Base-by-base conservation (phyloP, 2,329 filamentous ascomycete species). In the Torrubiella hemipterigena region DNA sequence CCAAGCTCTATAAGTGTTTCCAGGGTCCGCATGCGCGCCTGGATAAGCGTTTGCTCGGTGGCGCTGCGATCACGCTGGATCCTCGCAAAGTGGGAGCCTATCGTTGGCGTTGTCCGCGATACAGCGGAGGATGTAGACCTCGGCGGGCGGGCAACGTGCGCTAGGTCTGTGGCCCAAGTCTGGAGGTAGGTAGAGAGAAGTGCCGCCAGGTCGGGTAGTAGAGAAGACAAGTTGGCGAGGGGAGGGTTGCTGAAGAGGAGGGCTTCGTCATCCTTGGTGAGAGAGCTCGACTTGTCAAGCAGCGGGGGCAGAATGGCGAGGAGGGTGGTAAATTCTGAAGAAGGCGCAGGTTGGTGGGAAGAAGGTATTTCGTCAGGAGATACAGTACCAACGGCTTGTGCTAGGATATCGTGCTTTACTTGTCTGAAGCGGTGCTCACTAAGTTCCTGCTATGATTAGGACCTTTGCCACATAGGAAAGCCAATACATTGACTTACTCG, bases 101-200 rank as follows among this genome's bases (percentile, higher is more conserved):
- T n/a, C n/a, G n/a, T n/a, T n/a, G n/a, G n/a, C n/a, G n/a, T n/a
- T n/a, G n/a, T n/a, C n/a, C n/a, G n/a, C n/a, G 30, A 77, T 65
- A 16, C 59, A 50, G 14, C 73, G 69, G 52, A 77, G 73, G n/a
- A 76, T 54, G 44, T 61, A 71, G 14, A 68, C 69, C 1, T 70
- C 70, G 1, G 64, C 69, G 63, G 61, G 35, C 54, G 52, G 6
- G 55, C 43, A n/a, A 63, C 49, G 27, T 61, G 56, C 2, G 61
- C 54, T 7, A 68, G 49, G 16, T 50, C 38, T 13, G 52, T 49
- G 21, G 67, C 63, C n/a, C 58, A 54, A 2, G 49, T 36, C 32
- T 61, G 58, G 0, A 73, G 54, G 16, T 54, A 49, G 1, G 48
- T 35, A 5, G 65, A 68, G 15, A 70, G 30, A 10, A 67, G 50